These are phyloP conservation scores for Erodium trifolium DNA, from an alignment of 441 rosid species.

Conservation along the genomic window DNA sequence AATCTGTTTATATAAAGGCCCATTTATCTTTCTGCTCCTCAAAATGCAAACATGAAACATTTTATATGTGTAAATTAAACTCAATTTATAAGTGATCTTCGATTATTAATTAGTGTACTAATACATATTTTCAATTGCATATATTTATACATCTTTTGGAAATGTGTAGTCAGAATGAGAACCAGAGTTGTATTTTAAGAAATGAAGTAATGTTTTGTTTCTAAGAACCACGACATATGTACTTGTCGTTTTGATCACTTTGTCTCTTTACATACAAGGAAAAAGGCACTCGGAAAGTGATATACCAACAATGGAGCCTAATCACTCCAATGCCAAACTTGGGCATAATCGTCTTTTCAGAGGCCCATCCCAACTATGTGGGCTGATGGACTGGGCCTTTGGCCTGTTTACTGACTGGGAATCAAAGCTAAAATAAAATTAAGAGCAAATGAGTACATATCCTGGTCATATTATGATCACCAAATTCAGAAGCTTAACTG, in stretches of 20 bases:
- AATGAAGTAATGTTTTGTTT: neutral
- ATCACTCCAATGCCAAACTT: neutral
- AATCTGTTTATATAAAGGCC: neutral
- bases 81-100: neutral
- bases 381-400: no score
- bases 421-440: no score
- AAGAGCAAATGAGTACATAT: neutral
- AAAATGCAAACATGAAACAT: slow-evolving; percentile 1
- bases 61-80: neutral
- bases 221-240: neutral
- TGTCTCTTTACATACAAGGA: no score
- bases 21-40: neutral
- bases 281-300: neutral
- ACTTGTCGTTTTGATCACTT: neutral
- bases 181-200: neutral
- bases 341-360: neutral
- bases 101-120: neutral
- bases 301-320: neutral
- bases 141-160: neutral
- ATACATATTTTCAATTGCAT: neutral
- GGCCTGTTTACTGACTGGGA: no score
- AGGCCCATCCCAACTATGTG: no score
- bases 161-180: neutral
- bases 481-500: neutral
- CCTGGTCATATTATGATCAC: neutral